Evolutionary conservation across 805 yeast species (phyloP).

Genomic region (Candida easanensis): DNA sequence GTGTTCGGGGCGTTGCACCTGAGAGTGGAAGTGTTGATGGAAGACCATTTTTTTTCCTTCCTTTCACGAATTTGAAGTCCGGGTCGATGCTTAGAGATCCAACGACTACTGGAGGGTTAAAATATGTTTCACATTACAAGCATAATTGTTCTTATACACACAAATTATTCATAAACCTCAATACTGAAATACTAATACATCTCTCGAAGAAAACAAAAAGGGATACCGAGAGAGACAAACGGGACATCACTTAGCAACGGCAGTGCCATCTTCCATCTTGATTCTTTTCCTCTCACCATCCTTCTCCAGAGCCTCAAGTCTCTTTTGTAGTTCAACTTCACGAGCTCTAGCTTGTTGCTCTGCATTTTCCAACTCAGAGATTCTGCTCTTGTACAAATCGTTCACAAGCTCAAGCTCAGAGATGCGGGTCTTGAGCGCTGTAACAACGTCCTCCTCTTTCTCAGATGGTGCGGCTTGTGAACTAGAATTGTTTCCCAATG

Average conservation of each 20-base stretch:
- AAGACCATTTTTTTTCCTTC: too few relatives aligned
- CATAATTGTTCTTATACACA: not conserved
- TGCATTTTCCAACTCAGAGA: conserved; percentile 64
- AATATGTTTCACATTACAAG: not conserved
- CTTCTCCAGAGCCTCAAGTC: conserved; percentile 11
- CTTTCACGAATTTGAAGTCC: too few relatives aligned
- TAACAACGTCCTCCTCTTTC: conserved; percentile 32
- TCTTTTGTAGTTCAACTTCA: conserved; percentile 16
- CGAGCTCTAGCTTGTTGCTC: conserved; percentile 16
- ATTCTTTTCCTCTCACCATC: conserved; percentile 21
- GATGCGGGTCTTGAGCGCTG: conserved; percentile 64
- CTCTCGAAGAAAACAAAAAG: not conserved
- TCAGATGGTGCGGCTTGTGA: conserved; percentile 6
- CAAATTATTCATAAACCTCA: not conserved
- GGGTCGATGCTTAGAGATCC: not conserved
- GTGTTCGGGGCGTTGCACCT: not conserved
- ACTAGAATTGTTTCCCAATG: conserved; percentile 12
- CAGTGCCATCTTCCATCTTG: conserved; percentile 19
- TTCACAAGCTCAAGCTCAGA: conserved; percentile 88
- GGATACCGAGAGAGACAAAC: not conserved
- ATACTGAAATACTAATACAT: not conserved
- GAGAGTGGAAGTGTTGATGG: not conserved
- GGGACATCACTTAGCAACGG: conserved; percentile 2
- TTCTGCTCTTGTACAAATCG: conserved; percentile 80
- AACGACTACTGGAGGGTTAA: too few relatives aligned